Conservation (phyloP, 2,329 filamentous ascomycete species). For the Colletotrichum tamarilloi region DNA sequence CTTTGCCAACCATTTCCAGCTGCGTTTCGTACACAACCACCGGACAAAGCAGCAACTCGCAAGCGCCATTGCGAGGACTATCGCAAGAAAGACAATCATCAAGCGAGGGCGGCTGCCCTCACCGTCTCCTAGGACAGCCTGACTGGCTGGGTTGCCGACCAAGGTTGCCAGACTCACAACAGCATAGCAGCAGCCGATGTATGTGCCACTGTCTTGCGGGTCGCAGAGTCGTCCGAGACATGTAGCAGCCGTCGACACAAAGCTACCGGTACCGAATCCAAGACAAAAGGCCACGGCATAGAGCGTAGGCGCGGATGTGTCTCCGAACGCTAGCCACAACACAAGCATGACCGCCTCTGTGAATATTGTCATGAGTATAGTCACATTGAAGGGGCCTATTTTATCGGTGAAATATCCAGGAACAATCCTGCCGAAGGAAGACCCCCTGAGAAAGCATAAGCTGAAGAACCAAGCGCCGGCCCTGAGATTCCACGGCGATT, state of each 20-base stretch:
- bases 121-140: slow-evolving; percentile 21
- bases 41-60: slow-evolving; percentile 37
- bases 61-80: slow-evolving; percentile 38
- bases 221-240: slow-evolving; percentile 42
- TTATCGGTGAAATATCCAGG: slow-evolving; percentile 38
- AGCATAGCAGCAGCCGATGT: slow-evolving; percentile 43
- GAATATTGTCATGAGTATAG: slow-evolving; percentile 40
- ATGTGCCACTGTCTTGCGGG: slow-evolving; percentile 41
- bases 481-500: neutral
- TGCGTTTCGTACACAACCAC: slow-evolving; percentile 37
- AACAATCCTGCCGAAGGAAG: slow-evolving; percentile 41
- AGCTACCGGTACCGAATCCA: slow-evolving; percentile 44
- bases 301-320: slow-evolving; percentile 35
- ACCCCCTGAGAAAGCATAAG: slow-evolving; percentile 38
- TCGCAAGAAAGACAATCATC: slow-evolving; percentile 40
- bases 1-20: slow-evolving; percentile 37
- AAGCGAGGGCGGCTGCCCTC: slow-evolving; percentile 24
- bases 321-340: slow-evolving; percentile 43
- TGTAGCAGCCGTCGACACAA: slow-evolving; percentile 37
- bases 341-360: slow-evolving; percentile 39
- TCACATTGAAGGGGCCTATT: slow-evolving; percentile 42
- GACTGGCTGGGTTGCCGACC: slow-evolving; percentile 28
- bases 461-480: neutral
- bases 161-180: slow-evolving; percentile 41
- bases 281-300: slow-evolving; percentile 42